phyloP scores from a whole-genome alignment of 495 filamentous ascomycete species.

The Xylaria bambusicola region DNA sequence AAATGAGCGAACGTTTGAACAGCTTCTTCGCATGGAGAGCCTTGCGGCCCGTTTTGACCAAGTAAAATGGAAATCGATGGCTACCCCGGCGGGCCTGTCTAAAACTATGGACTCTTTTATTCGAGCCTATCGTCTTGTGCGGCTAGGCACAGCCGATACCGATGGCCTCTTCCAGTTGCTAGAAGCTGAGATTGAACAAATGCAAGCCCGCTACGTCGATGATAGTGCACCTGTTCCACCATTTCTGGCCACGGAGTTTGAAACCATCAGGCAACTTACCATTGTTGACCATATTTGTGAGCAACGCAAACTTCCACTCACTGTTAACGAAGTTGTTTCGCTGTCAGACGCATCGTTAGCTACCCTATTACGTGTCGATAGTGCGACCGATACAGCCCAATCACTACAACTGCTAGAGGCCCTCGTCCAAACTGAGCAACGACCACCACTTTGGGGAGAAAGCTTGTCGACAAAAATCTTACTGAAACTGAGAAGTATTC shows the following conservation, averaged over 20 bases:
- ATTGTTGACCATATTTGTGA: slow-evolving; percentile 39
- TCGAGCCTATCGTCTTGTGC: slow-evolving; percentile 50
- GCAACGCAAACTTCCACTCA: background rate
- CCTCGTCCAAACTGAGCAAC: slow-evolving; percentile 38
- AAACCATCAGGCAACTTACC: slow-evolving; percentile 65
- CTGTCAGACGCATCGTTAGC: slow-evolving; percentile 49
- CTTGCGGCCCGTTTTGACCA: slow-evolving; percentile 76
- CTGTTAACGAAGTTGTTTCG: slow-evolving; percentile 36
- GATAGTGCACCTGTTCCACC: slow-evolving; percentile 45
- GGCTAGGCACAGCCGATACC: slow-evolving; percentile 45
- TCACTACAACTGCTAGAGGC: slow-evolving; percentile 45
- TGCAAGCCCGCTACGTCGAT: slow-evolving; percentile 50
- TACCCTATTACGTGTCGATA: slow-evolving; percentile 46
- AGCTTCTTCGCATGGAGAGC: slow-evolving; percentile 61
- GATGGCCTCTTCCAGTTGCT: slow-evolving; percentile 52
- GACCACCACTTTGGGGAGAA: slow-evolving; percentile 51
- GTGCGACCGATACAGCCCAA: slow-evolving; percentile 36
- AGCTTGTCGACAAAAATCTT: slow-evolving; percentile 58
- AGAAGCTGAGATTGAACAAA: slow-evolving; percentile 56
- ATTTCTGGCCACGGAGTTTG: slow-evolving; percentile 65
- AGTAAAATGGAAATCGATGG: slow-evolving; percentile 53
- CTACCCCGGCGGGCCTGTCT: slow-evolving; percentile 44
- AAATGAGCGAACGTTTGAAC: slow-evolving; percentile 48
- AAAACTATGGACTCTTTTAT: slow-evolving; percentile 54
- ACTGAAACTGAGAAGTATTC: slow-evolving; percentile 54